Base-by-base conservation (phyloP, 768 basidiomycete genomes). In the Phanerochaete carnosa region DNA sequence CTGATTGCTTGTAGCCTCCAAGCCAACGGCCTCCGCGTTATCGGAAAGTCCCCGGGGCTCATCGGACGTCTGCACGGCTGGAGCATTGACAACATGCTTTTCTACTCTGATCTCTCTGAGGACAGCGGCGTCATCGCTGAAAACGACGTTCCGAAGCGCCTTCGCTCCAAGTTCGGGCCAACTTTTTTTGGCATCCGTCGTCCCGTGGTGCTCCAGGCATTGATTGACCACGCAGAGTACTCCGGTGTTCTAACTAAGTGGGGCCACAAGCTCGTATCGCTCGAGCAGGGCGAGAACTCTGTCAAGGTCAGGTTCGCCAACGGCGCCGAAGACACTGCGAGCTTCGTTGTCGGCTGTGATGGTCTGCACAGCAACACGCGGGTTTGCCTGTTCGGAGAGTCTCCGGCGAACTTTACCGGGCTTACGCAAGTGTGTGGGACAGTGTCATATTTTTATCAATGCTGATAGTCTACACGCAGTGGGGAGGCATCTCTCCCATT, bases 321-420 rank as follows among this genome's bases (percentile, higher is more conserved):
- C 50, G 79, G 77, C 7, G 62, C 60, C 30, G 67, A 57, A 39
- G 76, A 73, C 52, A 71, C 64, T 1, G 78, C 74, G 7, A 73
- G 71, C 59, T 75, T 80, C 54, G 72, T 79, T 5, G 70, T 79
- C 19, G 79, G 79, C 23, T 78, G 77, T 64, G 79, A 80, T 57
- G 79, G 79, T 9, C 68, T 80, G 61, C 79, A 79, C 62, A 76
- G 76, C 62, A 72, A 68, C 55, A 77, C 78, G 22, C 70, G 79
- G 2, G 64, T 26, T 26, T 53, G 37, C 19, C 52, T 60, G 7
- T 60, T 60, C 30, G 59, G 59, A 8, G 53, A 55, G 33, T 22
- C 53, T 35, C 45, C 45, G 13, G 59, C 59, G 22, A 37, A 60
- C 28, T 60, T 43, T 26, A 60, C 59, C 6, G 59, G 59, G n/a